Evolutionary conservation across 352 stramenopile species (phyloP).

Genomic region (Pilasporangium apinafurcum): DNA sequence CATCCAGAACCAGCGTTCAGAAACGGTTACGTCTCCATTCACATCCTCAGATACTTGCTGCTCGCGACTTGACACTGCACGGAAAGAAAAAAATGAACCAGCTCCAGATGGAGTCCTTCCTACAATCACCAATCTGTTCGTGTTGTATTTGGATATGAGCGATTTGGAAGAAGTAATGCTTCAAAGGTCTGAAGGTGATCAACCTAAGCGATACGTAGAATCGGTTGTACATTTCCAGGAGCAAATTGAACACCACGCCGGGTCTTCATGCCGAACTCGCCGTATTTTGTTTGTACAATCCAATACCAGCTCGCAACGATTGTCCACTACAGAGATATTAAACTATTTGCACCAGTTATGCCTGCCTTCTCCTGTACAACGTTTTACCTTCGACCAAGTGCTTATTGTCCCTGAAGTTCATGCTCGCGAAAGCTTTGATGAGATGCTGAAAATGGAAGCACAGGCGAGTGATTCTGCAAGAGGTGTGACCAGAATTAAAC

Average conservation of each 20-base stretch:
- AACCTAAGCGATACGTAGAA: background rate
- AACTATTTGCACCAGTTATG: slow-evolving; percentile 7
- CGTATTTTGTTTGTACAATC: slow-evolving; percentile 20
- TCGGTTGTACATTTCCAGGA: slow-evolving; percentile 12
- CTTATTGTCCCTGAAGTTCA: slow-evolving; percentile 3
- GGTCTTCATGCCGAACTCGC: slow-evolving; percentile 7
- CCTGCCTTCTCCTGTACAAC: background rate
- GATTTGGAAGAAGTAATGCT: slow-evolving; percentile 5
- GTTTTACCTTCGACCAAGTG: slow-evolving; percentile 16
- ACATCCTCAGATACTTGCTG: slow-evolving; percentile 2
- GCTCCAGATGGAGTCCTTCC: background rate
- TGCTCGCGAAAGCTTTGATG: background rate
- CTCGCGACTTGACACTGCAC: background rate
- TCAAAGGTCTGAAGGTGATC: background rate
- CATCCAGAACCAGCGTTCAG: slow-evolving; percentile 29
- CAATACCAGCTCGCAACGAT: slow-evolving; percentile 3
- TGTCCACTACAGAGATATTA: slow-evolving; percentile 10
- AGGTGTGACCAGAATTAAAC: no score
- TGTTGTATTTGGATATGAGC: slow-evolving; percentile 21
- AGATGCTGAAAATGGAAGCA: background rate
- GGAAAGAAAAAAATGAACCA: no score
- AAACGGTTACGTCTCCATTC: slow-evolving; percentile 27
- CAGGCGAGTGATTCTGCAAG: no score
- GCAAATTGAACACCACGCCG: slow-evolving; percentile 21
- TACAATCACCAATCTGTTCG: slow-evolving; percentile 10